Evolutionary conservation across 176 grass and related monocot genomes (phyloP).

Genomic region (Avena sativa): DNA sequence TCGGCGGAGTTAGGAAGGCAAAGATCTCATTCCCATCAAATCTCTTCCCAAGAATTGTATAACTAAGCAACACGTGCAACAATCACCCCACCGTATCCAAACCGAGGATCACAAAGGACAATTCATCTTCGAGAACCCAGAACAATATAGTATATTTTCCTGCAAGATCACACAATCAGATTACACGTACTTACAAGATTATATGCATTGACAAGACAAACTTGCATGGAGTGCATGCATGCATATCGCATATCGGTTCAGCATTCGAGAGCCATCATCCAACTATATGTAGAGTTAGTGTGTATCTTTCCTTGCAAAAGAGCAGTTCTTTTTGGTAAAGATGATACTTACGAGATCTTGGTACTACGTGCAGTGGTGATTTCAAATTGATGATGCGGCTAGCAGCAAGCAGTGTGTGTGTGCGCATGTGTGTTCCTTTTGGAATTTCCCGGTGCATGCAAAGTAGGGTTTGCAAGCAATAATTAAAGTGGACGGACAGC

Average conservation of each 20-base stretch:
- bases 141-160: slow-evolving; percentile 47
- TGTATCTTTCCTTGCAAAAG: not conserved
- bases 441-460: slow-evolving; percentile 57
- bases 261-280: slow-evolving; percentile 5
- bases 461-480: slow-evolving; percentile 60
- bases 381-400: slow-evolving; percentile 23
- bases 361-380: not conserved
- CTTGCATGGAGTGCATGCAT: slow-evolving; percentile 11
- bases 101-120: slow-evolving; percentile 51
- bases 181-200: slow-evolving; percentile 15
- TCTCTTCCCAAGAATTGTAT: not conserved
- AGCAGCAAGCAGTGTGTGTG: not conserved
- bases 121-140: slow-evolving; percentile 38
- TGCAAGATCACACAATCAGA: slow-evolving; percentile 34
- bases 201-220: slow-evolving; percentile 1
- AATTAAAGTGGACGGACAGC: slow-evolving; percentile 58
- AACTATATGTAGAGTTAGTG: not conserved
- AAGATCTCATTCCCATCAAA: slow-evolving; percentile 32
- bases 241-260: not conserved
- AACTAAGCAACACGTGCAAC: slow-evolving; percentile 45
- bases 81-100: slow-evolving; percentile 33
- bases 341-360: not conserved
- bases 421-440: slow-evolving; percentile 38
- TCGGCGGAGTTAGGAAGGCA: not conserved
- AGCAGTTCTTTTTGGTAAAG: not conserved